phyloP scores from a whole-genome alignment of 352 stramenopile species.

The Pythium utonaiense region DNA sequence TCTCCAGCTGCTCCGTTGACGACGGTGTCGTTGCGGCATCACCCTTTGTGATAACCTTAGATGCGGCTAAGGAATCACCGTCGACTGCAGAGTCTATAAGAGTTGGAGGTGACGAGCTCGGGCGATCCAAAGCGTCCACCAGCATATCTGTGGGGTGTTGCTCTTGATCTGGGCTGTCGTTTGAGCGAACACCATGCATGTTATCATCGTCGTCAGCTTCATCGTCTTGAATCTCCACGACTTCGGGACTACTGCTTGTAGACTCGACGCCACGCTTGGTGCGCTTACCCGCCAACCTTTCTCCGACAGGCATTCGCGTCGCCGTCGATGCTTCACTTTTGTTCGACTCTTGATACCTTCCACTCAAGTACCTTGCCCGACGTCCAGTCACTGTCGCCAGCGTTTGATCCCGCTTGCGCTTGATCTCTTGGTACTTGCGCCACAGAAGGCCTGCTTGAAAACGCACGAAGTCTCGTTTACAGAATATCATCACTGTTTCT shows the following conservation, averaged over 20 bases:
- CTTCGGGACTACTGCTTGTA: background rate
- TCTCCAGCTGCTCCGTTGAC: too few species aligned
- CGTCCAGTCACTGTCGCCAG: conserved; percentile 19
- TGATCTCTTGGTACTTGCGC: conserved; percentile 72
- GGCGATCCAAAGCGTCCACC: too few species aligned
- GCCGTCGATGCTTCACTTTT: background rate
- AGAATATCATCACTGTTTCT: conserved; percentile 78
- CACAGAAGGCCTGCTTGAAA: conserved; percentile 68
- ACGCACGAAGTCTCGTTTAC: conserved; percentile 75
- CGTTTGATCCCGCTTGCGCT: conserved; percentile 23
- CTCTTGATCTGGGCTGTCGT: too few species aligned
- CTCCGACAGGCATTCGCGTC: background rate
- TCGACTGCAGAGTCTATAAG: too few species aligned
- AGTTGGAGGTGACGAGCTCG: too few species aligned
- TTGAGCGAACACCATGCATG: too few species aligned
- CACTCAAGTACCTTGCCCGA: conserved; percentile 20
- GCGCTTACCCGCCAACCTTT: background rate
- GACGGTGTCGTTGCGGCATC: too few species aligned
- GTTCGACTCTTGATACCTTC: conserved; percentile 15
- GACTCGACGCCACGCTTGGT: background rate
- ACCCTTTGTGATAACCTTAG: too few species aligned
- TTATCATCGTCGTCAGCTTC: background rate
- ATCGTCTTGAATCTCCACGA: conserved; percentile 10
- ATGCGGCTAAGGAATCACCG: too few species aligned
- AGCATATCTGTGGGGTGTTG: too few species aligned